Percentiles rank a stretch among this genome's conserved stretches.
Conservation (phyloP, 768 basidiomycete genomes). For the Termitomyces sp. region DNA sequence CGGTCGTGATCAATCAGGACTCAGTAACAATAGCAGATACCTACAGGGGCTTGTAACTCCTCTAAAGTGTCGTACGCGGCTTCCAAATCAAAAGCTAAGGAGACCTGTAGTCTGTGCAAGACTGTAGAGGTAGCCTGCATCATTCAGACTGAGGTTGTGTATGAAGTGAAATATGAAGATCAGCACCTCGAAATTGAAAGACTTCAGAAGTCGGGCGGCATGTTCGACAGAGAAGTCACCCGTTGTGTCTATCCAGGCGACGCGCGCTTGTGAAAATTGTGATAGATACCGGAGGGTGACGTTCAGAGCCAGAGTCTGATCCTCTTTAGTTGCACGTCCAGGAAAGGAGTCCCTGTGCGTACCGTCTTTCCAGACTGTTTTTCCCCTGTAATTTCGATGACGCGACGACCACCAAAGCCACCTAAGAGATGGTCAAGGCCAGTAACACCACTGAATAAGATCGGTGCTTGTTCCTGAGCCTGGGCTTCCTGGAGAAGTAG, state of each 20-base stretch:
- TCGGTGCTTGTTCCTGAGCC: slow-evolving; percentile 12
- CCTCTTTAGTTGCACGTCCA: background rate
- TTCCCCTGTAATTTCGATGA: slow-evolving; percentile 69
- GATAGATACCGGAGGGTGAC: slow-evolving; percentile 49
- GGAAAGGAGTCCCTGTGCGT: slow-evolving; percentile 15
- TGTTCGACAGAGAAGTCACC: slow-evolving; percentile 58
- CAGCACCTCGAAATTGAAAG: slow-evolving; percentile 19
- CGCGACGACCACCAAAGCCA: slow-evolving; percentile 41
- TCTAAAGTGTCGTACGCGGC: slow-evolving; percentile 46
- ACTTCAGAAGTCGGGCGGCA: slow-evolving; percentile 31
- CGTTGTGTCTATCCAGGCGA: slow-evolving; percentile 68
- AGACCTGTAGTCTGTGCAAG: slow-evolving; percentile 54
- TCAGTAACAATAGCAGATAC: background rate
- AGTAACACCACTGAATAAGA: slow-evolving; percentile 32
- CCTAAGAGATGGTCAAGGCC: slow-evolving; percentile 48
- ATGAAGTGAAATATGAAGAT: background rate
- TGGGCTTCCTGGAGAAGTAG: slow-evolving; percentile 19
- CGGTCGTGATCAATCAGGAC: background rate
- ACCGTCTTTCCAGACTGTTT: slow-evolving; percentile 67
- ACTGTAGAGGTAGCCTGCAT: slow-evolving; percentile 21
- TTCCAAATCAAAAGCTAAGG: slow-evolving; percentile 54
- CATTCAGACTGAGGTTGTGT: slow-evolving; percentile 3
- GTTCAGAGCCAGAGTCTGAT: slow-evolving; percentile 58
- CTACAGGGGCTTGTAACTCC: slow-evolving; percentile 25
- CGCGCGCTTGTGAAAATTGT: slow-evolving; percentile 26